Percentiles rank a stretch among this genome's conserved stretches.
Evolutionary conservation across 306 rosid species (phyloP).

Genomic region (Fagus sylvatica): DNA sequence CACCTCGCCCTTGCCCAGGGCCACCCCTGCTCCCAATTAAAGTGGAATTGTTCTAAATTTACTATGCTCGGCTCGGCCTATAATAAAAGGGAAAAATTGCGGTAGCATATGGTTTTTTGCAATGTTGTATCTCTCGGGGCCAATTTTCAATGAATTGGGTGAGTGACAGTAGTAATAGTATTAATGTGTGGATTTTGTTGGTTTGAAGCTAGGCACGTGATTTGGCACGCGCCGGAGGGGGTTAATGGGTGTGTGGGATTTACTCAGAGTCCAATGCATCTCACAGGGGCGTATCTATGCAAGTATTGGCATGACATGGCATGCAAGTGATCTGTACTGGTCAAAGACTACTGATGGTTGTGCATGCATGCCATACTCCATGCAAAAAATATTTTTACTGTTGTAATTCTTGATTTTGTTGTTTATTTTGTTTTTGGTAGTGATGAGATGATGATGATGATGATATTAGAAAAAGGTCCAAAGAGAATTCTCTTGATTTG

Average conservation of each 20-base stretch:
- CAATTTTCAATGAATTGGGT: no score
- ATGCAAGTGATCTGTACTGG: slow-evolving; percentile 50
- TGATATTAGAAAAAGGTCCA: slow-evolving; percentile 12
- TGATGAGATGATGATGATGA: slow-evolving; percentile 37
- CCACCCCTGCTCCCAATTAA: no score
- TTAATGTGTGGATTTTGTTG: not conserved
- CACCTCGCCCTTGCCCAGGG: no score
- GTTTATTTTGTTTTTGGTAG: slow-evolving; percentile 6
- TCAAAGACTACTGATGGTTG: slow-evolving; percentile 36
- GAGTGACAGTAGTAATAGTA: no score
- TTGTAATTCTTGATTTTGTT: slow-evolving; percentile 2
- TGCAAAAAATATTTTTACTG: not conserved
- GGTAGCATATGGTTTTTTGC: no score
- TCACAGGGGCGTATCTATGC: slow-evolving; percentile 39
- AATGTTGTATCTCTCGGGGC: no score
- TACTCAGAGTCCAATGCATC: not conserved
- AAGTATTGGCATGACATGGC: slow-evolving; percentile 90
- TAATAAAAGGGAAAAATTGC: no score
- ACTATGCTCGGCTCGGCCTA: no score
- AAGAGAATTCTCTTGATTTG: slow-evolving; percentile 18
- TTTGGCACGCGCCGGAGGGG: not conserved
- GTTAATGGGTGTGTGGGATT: not conserved
- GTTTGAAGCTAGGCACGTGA: not conserved
- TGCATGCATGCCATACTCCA: slow-evolving; percentile 64
- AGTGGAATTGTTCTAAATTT: no score